Evolutionary conservation across 2,329 filamentous ascomycete genomes (phyloP), one percentile per base, ranked within the genome.

Genomic region (Claviceps fusiformis): DNA sequence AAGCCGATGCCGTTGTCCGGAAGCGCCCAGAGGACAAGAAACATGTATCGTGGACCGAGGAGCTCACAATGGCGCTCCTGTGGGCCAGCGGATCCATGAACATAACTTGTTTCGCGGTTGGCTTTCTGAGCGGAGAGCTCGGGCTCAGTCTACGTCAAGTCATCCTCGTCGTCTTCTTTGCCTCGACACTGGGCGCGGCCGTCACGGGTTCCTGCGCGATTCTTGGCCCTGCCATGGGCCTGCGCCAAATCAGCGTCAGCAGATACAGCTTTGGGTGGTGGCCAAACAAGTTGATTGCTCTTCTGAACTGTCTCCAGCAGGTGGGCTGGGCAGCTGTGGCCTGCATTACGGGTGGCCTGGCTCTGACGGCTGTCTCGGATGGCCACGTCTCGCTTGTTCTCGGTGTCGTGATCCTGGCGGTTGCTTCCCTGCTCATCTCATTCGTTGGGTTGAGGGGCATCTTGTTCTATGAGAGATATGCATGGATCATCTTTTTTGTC

Each of bases 51-150:
- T 71, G 67, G 67, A 66, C 64, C 24, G 72, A 73, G 60, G 71
- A 72, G 57, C 62, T 73, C 54, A 69, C 70, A 55, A 79, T 79
- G 76, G 75, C 74, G 11, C 63, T 77, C 56, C 67, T 79, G 55
- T 79, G 76, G 76, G 74, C 76, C 24, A 73, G 70, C 48, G 72
- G 70, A 10, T 77, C 74, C 1, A 73, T 78, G 70, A 78, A 78
- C 61, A 69, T 73, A 31, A 72, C 70, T 43, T 78, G 75, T 61
- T 77, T 79, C 56, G 68, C 74, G 2, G 76, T 74, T 0, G 76
- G 76, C 10, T 77, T 79, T 55, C 62, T 79, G 51, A 76, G 76
- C 8, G 71, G 68, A 66, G 69, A 76, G 57, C 69, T 78, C 39
- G 75, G 75, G 7, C 62, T 79, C 29, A 70, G 69, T 44, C 62